Evolutionary conservation across 768 basidiomycete genomes (phyloP).

Genomic region (Mycena epipterygia): DNA sequence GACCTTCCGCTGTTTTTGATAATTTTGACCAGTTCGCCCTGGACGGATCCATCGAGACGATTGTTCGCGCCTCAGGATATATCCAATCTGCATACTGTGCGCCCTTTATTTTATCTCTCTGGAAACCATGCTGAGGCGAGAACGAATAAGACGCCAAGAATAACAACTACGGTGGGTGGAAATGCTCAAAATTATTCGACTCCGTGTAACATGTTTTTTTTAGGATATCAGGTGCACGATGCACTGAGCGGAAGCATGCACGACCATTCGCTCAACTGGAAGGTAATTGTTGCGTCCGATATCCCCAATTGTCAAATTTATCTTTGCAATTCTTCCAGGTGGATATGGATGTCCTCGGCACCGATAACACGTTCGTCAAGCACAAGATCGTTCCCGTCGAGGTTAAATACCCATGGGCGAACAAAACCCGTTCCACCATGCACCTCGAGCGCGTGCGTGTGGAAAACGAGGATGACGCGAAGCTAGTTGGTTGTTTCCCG

Average conservation of each 20-base stretch:
- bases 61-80: slow-evolving; percentile 68
- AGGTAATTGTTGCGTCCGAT: slow-evolving; percentile 34
- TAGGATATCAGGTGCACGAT: slow-evolving; percentile 38
- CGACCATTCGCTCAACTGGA: slow-evolving; percentile 69
- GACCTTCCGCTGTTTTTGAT: not conserved
- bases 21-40: slow-evolving; percentile 51
- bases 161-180: slow-evolving; percentile 56
- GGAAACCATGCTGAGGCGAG: not conserved
- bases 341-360: slow-evolving; percentile 67
- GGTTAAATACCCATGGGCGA: slow-evolving; percentile 61
- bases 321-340: slow-evolving; percentile 44
- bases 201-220: not conserved
- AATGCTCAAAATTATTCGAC: not conserved
- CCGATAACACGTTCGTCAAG: slow-evolving; percentile 63
- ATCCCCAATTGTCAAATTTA: not conserved
- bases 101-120: not conserved
- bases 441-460: slow-evolving; percentile 55
- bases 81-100: slow-evolving; percentile 64
- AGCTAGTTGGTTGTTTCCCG: slow-evolving; percentile 45
- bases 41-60: slow-evolving; percentile 68
- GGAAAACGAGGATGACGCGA: slow-evolving; percentile 58
- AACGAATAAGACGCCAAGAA: slow-evolving; percentile 48
- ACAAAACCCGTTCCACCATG: slow-evolving; percentile 46
- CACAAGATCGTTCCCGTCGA: slow-evolving; percentile 58
- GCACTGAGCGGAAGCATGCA: slow-evolving; percentile 59